These are phyloP conservation scores for Trichosporon asahii DNA, from an alignment of 1,284 basidiomycete species.

Conservation along the genomic window DNA sequence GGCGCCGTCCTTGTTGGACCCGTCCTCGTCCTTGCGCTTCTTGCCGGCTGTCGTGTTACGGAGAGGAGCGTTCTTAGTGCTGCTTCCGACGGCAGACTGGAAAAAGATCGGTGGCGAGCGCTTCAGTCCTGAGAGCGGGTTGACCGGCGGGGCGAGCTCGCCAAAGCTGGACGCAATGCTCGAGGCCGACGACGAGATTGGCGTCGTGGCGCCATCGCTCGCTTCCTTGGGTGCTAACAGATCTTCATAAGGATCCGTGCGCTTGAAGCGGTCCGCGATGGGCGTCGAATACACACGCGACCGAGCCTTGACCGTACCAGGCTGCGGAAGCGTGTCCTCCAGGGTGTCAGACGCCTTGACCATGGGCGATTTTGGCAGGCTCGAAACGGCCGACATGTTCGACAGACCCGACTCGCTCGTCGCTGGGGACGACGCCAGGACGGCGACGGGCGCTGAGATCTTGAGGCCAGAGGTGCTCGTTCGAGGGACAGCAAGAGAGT, in stretches of 20 bases:
- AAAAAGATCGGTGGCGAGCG: conserved; percentile 43
- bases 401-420: conserved; percentile 1
- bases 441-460: conserved; percentile 3
- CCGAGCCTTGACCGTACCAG: conserved; percentile 40
- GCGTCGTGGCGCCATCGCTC: conserved; percentile 3
- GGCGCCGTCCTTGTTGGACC: conserved; percentile 15
- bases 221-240: conserved; percentile 21
- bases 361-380: background rate
- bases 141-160: conserved; percentile 23
- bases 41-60: conserved; percentile 15
- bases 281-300: conserved; percentile 36
- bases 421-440: background rate
- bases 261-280: conserved; percentile 48
- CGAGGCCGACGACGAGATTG: conserved; percentile 13
- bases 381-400: background rate
- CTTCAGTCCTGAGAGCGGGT: conserved; percentile 33
- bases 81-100: conserved; percentile 25
- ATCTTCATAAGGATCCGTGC: conserved; percentile 12
- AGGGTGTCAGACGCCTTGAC: conserved; percentile 20
- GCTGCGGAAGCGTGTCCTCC: conserved; percentile 34
- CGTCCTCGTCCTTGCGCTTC: conserved; percentile 37
- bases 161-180: conserved; percentile 11
- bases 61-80: background rate
- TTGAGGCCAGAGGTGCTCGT: conserved; percentile 4
- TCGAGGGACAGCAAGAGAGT: background rate